Base-by-base conservation (phyloP, 2,329 filamentous ascomycete genomes). In the Sclerotinia nivalis region DNA sequence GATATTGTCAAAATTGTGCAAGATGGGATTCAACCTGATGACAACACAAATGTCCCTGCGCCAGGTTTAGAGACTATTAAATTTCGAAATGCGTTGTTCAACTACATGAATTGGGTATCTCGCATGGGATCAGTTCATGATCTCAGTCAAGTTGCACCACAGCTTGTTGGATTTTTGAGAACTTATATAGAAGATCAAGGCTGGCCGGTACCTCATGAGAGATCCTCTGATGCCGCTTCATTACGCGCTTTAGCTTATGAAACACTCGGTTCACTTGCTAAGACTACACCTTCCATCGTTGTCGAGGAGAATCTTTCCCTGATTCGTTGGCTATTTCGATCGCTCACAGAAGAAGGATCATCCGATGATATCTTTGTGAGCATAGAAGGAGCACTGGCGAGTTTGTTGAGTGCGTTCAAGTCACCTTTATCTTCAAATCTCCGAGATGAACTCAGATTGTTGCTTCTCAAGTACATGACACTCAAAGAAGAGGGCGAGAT, bases 371-470 rank as follows among this genome's bases (percentile, higher is more conserved):
- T 94, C 1, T 91, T 91, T 60, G 89, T 97, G 72, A 96, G 93
- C 77, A 93, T 98, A 69, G 94, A 98, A 75, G 92, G 95, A 66
- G 91, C 94, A 0, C 82, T 98, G 4, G 95, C 93, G 5, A 93
- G 90, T 69, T 84, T 97, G 72, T 80, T 92, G n/a, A 86, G 85
- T 72, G 84, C 86, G 2, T 86, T 89, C 71, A 77, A 72, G 10
- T 49, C 72, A 13, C 76, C 77, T 25, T 68, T 84, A 83, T 49
- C 81, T 79, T 2, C 81, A 15, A 64, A 66, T 15, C 37, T 79
- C n/a, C 73, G 70, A 31, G 61, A 71, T 34, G 75, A 76, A 60
- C 68, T 80, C 43, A 76, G 77, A 50, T 70, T 83, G 18, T 84
- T 96, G 66, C 83, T 96, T 12, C 82, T 93, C 12, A 84, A 85